Conservation (phyloP, 768 basidiomycete species). For the Hysterangium stoloniferum region DNA sequence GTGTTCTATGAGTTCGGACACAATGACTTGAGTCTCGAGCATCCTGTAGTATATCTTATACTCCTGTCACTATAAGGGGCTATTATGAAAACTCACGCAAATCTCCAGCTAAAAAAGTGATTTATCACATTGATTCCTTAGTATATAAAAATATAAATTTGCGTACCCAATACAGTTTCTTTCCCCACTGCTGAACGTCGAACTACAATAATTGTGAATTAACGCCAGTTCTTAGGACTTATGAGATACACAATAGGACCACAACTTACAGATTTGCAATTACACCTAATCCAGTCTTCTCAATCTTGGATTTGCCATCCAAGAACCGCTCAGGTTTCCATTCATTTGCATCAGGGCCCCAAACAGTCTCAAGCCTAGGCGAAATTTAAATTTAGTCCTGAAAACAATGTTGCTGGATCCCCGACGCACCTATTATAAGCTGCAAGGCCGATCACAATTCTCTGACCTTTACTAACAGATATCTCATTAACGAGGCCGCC, state of each 20-base stretch:
- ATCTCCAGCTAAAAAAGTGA: conserved; percentile 5
- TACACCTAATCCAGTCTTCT: conserved; percentile 12
- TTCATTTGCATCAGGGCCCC: conserved; percentile 24
- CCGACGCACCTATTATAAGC: conserved; percentile 50
- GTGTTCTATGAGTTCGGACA: conserved; percentile 29
- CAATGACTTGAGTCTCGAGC: conserved; percentile 29
- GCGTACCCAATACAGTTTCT: conserved; percentile 9
- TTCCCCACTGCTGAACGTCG: conserved; percentile 4
- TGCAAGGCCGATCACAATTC: conserved; percentile 43
- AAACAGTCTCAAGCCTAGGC: conserved; percentile 22
- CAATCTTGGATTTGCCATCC: conserved; percentile 13
- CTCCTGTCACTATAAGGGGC: neutral
- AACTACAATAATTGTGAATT: neutral
- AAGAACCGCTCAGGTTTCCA: conserved; percentile 24
- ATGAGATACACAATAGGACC: too few relatives aligned
- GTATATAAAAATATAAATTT: neutral
- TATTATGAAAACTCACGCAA: neutral
- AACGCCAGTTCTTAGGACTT: neutral
- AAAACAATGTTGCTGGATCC: neutral
- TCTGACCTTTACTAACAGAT: conserved; percentile 41
- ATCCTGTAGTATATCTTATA: conserved; percentile 14
- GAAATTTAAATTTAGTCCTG: neutral
- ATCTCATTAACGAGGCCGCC: conserved; percentile 35
- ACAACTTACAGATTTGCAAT: conserved; percentile 3
- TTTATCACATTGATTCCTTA: neutral